Percentiles rank a stretch among this genome's conserved stretches.
Evolutionary conservation across 208 protist species (phyloP).

Genomic region (Leishmania amazonensis): DNA sequence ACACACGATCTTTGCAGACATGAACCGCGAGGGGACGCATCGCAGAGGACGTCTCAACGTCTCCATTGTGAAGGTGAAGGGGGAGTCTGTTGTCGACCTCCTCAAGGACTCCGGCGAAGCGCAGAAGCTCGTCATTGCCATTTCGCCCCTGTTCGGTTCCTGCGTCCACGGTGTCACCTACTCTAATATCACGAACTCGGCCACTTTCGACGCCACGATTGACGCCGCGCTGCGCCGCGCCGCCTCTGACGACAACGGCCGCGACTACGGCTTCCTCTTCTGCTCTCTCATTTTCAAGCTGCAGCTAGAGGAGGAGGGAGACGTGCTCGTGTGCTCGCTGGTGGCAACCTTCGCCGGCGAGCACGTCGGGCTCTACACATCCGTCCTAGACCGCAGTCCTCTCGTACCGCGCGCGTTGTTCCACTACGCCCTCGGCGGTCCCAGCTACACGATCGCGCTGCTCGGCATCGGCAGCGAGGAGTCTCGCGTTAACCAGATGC

Average conservation of each 20-base stretch:
- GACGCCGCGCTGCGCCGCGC: slow-evolving; percentile 43
- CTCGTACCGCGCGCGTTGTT: slow-evolving; percentile 73
- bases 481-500: slow-evolving; percentile 65
- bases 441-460: slow-evolving; percentile 81
- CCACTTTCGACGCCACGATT: slow-evolving; percentile 54
- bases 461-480: slow-evolving; percentile 73
- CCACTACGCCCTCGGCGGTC: slow-evolving; percentile 83
- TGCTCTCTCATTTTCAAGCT: slow-evolving; percentile 77
- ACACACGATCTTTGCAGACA: slow-evolving; percentile 46
- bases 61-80: slow-evolving; percentile 73
- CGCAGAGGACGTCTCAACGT: slow-evolving; percentile 45
- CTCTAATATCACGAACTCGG: slow-evolving; percentile 33
- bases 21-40: slow-evolving; percentile 26
- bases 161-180: slow-evolving; percentile 74
- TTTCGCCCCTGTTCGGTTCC: slow-evolving; percentile 82
- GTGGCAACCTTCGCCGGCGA: slow-evolving; percentile 65
- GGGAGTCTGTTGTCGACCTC: slow-evolving; percentile 66
- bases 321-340: slow-evolving; percentile 79
- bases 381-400: slow-evolving; percentile 65
- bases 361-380: slow-evolving; percentile 71
- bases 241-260: slow-evolving; percentile 32
- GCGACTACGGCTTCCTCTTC: slow-evolving; percentile 68
- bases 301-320: slow-evolving; percentile 47
- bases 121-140: slow-evolving; percentile 74
- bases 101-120: slow-evolving; percentile 38